Evolutionary conservation across 257 asterid genomes (phyloP), one percentile per base, ranked within the genome.

Genomic region (Jaltomata sinuosa): DNA sequence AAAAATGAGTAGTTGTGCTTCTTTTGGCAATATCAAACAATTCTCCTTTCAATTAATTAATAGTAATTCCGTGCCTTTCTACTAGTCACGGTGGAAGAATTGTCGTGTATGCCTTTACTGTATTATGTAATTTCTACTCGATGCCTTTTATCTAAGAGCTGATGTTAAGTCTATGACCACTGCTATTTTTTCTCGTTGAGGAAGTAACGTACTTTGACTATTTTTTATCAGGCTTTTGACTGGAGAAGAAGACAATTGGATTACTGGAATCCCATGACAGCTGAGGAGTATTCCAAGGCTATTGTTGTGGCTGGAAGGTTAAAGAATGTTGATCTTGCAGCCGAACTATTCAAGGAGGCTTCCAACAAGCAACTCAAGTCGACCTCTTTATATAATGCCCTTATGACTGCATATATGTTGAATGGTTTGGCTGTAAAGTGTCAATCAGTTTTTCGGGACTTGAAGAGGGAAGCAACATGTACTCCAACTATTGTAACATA

Each of bases 181-280:
- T 16, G 67, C 71, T 25, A 25, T 55, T 22, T 32, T 36, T 55
- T 7, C 65, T 64, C 3, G 7, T 27, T 6, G 11, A 12, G 18
- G 79, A 78, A 81, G 52, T 62, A 34, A 61, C 68, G 45, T 80
- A 81, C 64, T 79, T 83, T 54, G 69, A 32, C 62, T 85, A 79
- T 27, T 59, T 83, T 83, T 16, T 62, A 81, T 84, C 90, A 97
- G 99, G 94, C 94, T 84, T 83, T 97, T 36, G 87, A 85, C 69
- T 97, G 98, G 99, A 93, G 99, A 89, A 93, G 98, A 89, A 87
- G 88, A 49, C 93, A 89, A 71, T 25, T 88, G 49, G 93, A 94
- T 87, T 82, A 50, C 80, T 82, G 83, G 8, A 90, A 92, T 84
- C 97, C 97, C 32, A 90, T 94, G 94, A 88, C 91, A 36, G 72